Percentiles rank a stretch among this genome's conserved stretches.
Evolutionary conservation across 352 stramenopile species (phyloP).

Genomic region (Phytophthora tubulina): DNA sequence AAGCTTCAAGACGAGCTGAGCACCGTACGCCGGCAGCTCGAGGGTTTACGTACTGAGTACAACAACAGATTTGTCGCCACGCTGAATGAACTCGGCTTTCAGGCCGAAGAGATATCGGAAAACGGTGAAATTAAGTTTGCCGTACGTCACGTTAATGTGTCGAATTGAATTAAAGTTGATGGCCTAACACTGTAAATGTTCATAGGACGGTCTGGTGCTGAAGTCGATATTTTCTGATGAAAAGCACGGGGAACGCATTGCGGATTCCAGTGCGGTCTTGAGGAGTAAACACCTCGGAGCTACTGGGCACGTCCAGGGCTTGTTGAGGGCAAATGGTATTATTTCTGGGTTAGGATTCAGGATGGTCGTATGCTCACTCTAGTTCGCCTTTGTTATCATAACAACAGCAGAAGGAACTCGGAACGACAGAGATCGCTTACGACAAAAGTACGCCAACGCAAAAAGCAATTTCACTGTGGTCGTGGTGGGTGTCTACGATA

Average conservation of each 20-base stretch:
- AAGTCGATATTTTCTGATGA: constrained; percentile 67
- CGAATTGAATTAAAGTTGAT: not conserved
- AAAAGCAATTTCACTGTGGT: constrained; percentile 83
- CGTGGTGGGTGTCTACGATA: constrained; percentile 46
- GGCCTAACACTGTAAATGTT: not conserved
- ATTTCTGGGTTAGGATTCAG: not conserved
- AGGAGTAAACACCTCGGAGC: constrained; percentile 16
- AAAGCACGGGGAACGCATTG: constrained; percentile 5
- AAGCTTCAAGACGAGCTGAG: constrained; percentile 84
- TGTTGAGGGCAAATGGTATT: constrained; percentile 36
- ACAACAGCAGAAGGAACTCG: constrained; percentile 53
- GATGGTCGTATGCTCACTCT: not conserved
- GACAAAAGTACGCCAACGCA: constrained; percentile 81
- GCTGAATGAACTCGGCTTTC: constrained; percentile 82
- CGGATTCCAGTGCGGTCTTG: constrained; percentile 8
- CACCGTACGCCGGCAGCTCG: constrained; percentile 66
- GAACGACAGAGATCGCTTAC: constrained; percentile 72
- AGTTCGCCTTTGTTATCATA: not conserved
- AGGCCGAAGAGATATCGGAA: constrained; percentile 81
- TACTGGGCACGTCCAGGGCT: constrained; percentile 22
- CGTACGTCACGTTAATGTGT: constrained; percentile 37
- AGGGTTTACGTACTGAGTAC: constrained; percentile 76
- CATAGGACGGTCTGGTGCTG: constrained; percentile 74
- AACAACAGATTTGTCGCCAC: constrained; percentile 79
- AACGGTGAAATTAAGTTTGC: constrained; percentile 86